Percentiles rank a stretch among this genome's conserved stretches.
phyloP scores from a whole-genome alignment of 306 rosid species.

The Quillaja saponaria region DNA sequence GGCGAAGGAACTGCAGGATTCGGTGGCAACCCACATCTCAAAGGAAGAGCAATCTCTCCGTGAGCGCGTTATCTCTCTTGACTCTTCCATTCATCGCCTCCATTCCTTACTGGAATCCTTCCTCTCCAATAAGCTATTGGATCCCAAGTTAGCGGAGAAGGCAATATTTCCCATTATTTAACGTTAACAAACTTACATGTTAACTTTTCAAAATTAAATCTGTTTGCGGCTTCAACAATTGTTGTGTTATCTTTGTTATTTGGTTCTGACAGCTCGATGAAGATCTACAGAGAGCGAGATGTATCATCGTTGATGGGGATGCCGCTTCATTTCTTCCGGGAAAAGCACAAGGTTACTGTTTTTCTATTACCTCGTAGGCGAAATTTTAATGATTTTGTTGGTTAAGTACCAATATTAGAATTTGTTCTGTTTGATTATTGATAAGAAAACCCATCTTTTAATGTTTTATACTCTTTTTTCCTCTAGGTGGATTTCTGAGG shows the following conservation, averaged over 20 bases:
- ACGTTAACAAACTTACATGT: too few relatives aligned
- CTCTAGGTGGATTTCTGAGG: slow-evolving; percentile 69
- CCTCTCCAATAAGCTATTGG: slow-evolving; percentile 47
- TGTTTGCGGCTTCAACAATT: slow-evolving; percentile 2
- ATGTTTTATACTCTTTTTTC: neutral
- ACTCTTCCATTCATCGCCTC: slow-evolving; percentile 64
- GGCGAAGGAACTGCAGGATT: slow-evolving; percentile 74
- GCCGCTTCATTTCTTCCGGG: slow-evolving; percentile 80
- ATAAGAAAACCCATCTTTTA: neutral
- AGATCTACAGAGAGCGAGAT: slow-evolving; percentile 74
- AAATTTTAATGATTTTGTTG: neutral
- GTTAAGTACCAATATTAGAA: too few relatives aligned
- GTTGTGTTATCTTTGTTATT: neutral
- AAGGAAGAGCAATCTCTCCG: slow-evolving; percentile 76
- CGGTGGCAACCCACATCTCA: slow-evolving; percentile 54
- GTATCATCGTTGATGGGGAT: slow-evolving; percentile 83
- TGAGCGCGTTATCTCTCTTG: slow-evolving; percentile 58
- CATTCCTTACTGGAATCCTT: slow-evolving; percentile 61
- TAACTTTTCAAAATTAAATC: too few relatives aligned
- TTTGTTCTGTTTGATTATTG: neutral
- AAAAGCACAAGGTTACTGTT: slow-evolving; percentile 62
- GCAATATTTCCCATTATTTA: slow-evolving; percentile 28
- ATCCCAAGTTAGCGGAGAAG: slow-evolving; percentile 64
- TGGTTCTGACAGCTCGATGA: slow-evolving; percentile 62
- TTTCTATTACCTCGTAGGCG: neutral